Conservation (phyloP, 2,329 filamentous ascomycete species). For the Fusarium phyllophilum region DNA sequence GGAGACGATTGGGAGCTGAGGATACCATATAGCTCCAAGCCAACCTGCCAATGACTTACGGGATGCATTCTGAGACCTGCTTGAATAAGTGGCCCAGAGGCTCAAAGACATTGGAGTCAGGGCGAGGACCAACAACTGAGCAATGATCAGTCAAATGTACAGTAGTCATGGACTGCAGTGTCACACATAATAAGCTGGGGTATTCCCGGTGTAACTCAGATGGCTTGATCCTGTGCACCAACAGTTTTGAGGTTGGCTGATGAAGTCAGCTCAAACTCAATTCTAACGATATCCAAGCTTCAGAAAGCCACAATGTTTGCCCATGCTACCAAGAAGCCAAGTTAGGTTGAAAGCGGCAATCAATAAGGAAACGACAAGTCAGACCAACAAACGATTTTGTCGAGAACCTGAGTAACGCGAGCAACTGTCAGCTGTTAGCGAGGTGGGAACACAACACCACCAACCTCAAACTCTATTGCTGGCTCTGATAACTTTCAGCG, state of each 20-base stretch:
- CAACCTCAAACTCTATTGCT: conserved; percentile 14
- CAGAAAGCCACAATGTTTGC: not conserved
- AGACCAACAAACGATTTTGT: not conserved
- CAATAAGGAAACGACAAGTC: not conserved
- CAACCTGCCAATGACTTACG: not conserved
- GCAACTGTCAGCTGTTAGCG: conserved; percentile 8
- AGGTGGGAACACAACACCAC: conserved; percentile 9
- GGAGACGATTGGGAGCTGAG: not conserved
- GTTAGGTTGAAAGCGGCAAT: not conserved
- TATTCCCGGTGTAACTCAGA: not conserved
- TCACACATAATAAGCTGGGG: not conserved
- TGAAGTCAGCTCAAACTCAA: not conserved
- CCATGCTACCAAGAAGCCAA: not conserved
- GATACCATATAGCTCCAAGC: not conserved
- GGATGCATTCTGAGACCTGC: not conserved
- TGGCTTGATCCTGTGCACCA: not conserved
- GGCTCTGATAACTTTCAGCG: not conserved
- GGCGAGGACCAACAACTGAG: not conserved
- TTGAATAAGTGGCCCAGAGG: not conserved
- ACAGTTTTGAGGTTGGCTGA: not conserved
- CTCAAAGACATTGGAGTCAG: not conserved
- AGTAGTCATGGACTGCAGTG: not conserved
- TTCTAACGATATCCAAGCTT: not conserved
- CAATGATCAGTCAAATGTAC: not conserved
- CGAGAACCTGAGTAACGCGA: not conserved